Evolutionary conservation across 2,329 filamentous ascomycete species (phyloP).

Genomic region (Penicillium hordei): DNA sequence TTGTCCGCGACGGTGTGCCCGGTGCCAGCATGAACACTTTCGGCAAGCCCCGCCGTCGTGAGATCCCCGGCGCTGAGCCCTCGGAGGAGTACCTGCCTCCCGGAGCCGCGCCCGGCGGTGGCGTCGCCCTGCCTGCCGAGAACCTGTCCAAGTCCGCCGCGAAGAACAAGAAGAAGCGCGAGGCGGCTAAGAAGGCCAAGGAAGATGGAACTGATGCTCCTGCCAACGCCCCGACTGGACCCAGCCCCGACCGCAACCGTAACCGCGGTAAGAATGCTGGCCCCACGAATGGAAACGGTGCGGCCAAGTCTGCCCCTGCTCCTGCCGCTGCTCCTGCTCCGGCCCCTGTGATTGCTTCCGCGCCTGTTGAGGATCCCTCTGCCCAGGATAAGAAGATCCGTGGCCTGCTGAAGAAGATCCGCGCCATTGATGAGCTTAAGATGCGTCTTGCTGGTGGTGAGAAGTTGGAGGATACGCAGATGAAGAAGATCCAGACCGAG

Average conservation of each 20-base stretch:
- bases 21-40: constrained; percentile 71
- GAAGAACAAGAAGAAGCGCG: constrained; percentile 99
- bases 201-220: constrained; percentile 51
- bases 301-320: constrained; percentile 30
- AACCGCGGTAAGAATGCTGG: constrained; percentile 37
- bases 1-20: constrained; percentile 74
- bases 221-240: constrained; percentile 25
- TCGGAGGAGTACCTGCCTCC: constrained; percentile 63
- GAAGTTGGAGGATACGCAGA: constrained; percentile 96
- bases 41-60: constrained; percentile 68
- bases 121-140: constrained; percentile 66
- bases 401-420: constrained; percentile 92
- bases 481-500: constrained; percentile 97
- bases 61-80: constrained; percentile 83
- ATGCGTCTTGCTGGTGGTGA: constrained; percentile 93
- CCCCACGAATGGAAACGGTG: constrained; percentile 35
- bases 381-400: constrained; percentile 94
- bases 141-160: constrained; percentile 77
- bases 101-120: constrained; percentile 67
- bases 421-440: constrained; percentile 96
- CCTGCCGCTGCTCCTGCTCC: background rate
- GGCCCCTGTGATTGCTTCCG: constrained; percentile 26
- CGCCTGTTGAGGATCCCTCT: constrained; percentile 52
- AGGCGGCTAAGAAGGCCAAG: constrained; percentile 86
- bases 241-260: constrained; percentile 63